Evolutionary conservation across 2,329 filamentous ascomycete species (phyloP).

Genomic region (Colletotrichum chlorophyti): DNA sequence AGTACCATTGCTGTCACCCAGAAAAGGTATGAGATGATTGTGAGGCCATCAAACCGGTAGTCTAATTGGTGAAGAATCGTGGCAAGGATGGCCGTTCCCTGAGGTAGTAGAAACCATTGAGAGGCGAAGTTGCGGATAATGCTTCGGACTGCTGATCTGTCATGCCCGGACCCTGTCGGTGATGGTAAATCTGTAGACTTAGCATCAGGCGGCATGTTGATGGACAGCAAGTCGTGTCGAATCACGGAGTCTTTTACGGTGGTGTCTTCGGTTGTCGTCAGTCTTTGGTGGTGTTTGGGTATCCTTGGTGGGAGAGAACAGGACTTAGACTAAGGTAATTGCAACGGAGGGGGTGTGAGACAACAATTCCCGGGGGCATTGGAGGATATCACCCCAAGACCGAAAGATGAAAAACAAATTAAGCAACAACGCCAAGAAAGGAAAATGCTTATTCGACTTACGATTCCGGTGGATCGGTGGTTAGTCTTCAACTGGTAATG

Average conservation of each 20-base stretch:
- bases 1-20: slow-evolving; percentile 45
- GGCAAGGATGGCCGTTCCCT: slow-evolving; percentile 44
- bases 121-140: slow-evolving; percentile 42
- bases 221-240: background rate
- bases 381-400: no score
- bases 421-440: no score
- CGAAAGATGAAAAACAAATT: no score
- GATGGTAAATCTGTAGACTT: background rate
- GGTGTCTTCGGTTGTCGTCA: no score
- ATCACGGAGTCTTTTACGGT: background rate
- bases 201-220: background rate
- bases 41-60: slow-evolving; percentile 47
- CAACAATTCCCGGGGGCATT: no score
- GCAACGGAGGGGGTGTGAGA: no score
- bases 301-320: no score
- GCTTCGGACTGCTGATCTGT: background rate
- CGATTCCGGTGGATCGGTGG: background rate
- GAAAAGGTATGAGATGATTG: slow-evolving; percentile 42
- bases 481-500: no score
- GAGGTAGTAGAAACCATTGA: slow-evolving; percentile 45
- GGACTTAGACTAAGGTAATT: no score
- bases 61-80: slow-evolving; percentile 43
- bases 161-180: background rate
- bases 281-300: no score
- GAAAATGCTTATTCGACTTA: no score